A percentile compares a stretch with the other conserved stretches of the same genome.
phyloP scores from a whole-genome alignment of 768 basidiomycete genomes.

The Cyclocybe cylindracea region DNA sequence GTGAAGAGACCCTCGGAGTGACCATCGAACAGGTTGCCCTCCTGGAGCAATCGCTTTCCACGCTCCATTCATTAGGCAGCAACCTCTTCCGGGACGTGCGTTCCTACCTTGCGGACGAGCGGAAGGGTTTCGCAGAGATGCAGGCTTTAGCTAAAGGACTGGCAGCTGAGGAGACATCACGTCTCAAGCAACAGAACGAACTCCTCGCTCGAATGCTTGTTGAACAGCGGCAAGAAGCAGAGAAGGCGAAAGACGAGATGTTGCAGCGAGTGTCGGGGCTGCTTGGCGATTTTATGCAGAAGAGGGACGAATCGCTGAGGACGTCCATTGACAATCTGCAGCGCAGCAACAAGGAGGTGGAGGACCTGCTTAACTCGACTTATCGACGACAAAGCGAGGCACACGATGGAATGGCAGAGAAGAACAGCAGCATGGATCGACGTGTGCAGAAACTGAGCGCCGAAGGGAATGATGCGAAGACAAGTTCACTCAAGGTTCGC shows the following conservation, averaged over 20 bases:
- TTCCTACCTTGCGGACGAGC: conserved; percentile 57
- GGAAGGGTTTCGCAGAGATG: conserved; percentile 48
- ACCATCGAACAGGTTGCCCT: conserved; percentile 47
- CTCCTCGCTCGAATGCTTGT: conserved; percentile 61
- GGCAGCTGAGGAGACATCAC: conserved; percentile 47
- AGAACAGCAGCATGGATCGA: conserved; percentile 41
- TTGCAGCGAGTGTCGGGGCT: conserved; percentile 74
- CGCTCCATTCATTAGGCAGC: conserved; percentile 62
- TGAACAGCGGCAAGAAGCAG: conserved; percentile 64
- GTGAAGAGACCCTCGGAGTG: conserved; percentile 43
- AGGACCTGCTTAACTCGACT: conserved; percentile 50
- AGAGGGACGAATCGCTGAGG: conserved; percentile 66
- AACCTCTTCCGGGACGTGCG: conserved; percentile 57
- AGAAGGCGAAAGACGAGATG: conserved; percentile 70
- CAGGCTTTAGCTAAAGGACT: conserved; percentile 48
- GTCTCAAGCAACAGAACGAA: conserved; percentile 73
- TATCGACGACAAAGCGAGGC: conserved; percentile 48
- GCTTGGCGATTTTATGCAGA: conserved; percentile 67
- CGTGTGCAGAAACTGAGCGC: conserved; percentile 45
- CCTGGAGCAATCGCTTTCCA: conserved; percentile 59
- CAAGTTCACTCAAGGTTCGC: conserved; percentile 60
- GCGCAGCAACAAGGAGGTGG: conserved; percentile 55
- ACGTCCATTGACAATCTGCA: conserved; percentile 56
- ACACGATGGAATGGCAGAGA: conserved; percentile 39
- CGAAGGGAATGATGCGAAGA: conserved; percentile 56